phyloP scores from a whole-genome alignment of 257 asterid genomes.

The Salvia splendens region DNA sequence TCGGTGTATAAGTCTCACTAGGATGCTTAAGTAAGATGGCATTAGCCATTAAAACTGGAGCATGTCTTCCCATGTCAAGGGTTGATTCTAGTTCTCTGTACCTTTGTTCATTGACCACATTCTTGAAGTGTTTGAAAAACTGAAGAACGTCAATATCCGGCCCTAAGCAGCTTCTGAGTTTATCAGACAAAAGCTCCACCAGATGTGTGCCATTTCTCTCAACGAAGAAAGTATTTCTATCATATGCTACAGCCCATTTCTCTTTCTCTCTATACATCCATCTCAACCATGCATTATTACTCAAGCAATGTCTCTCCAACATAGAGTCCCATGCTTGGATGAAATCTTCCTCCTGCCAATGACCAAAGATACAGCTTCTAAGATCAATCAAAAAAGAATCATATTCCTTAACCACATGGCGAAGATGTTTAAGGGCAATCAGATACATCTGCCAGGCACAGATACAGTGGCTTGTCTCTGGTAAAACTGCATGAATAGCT shows the following conservation, averaged over 20 bases:
- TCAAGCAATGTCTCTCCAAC: slow-evolving; percentile 53
- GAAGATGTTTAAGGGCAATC: slow-evolving; percentile 57
- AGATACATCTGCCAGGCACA: slow-evolving; percentile 63
- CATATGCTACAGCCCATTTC: slow-evolving; percentile 64
- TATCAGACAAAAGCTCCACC: slow-evolving; percentile 50
- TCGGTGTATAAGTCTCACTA: slow-evolving; percentile 51
- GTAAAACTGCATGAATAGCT: slow-evolving; percentile 61
- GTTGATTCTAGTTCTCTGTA: slow-evolving; percentile 50
- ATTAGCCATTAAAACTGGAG: slow-evolving; percentile 58
- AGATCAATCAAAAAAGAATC: slow-evolving; percentile 46
- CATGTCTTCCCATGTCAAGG: slow-evolving; percentile 47
- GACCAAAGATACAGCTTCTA: slow-evolving; percentile 49
- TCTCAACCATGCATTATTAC: slow-evolving; percentile 59
- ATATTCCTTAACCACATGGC: slow-evolving; percentile 43
- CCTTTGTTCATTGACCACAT: slow-evolving; percentile 53
- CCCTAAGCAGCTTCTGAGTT: slow-evolving; percentile 44
- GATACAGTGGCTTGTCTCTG: slow-evolving; percentile 55
- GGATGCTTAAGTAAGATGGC: slow-evolving; percentile 57
- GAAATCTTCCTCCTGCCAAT: slow-evolving; percentile 62
- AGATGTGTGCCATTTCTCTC: slow-evolving; percentile 51
- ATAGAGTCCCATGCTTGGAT: slow-evolving; percentile 51
- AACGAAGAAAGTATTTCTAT: slow-evolving; percentile 59
- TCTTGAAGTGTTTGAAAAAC: slow-evolving; percentile 54
- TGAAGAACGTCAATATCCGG: slow-evolving; percentile 46
- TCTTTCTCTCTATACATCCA: slow-evolving; percentile 68